Evolutionary conservation across 2,329 filamentous ascomycete species (phyloP).

Genomic region (Ophiostoma ulmi): DNA sequence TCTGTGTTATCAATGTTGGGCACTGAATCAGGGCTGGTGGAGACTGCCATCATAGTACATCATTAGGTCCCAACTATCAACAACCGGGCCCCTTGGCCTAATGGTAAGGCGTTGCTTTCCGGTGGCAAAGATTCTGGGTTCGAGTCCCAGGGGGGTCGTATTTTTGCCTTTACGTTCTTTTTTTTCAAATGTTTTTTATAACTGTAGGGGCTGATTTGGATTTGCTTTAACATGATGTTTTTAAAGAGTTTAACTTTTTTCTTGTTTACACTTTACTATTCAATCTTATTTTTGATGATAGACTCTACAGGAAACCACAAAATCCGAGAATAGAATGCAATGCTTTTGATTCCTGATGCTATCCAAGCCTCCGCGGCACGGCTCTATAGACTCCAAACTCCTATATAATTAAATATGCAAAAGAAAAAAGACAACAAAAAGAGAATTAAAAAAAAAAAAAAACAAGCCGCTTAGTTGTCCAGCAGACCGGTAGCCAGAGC

Average conservation of each 20-base stretch:
- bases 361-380: not conserved
- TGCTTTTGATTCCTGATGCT: conserved; percentile 7
- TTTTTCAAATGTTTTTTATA: not conserved
- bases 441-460: not conserved
- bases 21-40: not conserved
- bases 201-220: not conserved
- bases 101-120: conserved; percentile 18
- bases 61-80: not conserved
- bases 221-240: not conserved
- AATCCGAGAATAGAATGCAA: not conserved
- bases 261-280: not conserved
- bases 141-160: conserved; percentile 18
- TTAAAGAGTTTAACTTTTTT: not conserved
- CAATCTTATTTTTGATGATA: not conserved
- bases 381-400: not conserved
- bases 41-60: no score
- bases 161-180: not conserved
- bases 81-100: conserved; percentile 16
- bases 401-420: not conserved
- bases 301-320: not conserved
- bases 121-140: conserved; percentile 15
- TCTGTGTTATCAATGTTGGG: not conserved
- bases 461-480: conserved; percentile 37
- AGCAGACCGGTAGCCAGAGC: conserved; percentile 69
- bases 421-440: not conserved